phyloP scores from a whole-genome alignment of 352 stramenopile genomes.

The Phytopythium cucurbitacearum region DNA sequence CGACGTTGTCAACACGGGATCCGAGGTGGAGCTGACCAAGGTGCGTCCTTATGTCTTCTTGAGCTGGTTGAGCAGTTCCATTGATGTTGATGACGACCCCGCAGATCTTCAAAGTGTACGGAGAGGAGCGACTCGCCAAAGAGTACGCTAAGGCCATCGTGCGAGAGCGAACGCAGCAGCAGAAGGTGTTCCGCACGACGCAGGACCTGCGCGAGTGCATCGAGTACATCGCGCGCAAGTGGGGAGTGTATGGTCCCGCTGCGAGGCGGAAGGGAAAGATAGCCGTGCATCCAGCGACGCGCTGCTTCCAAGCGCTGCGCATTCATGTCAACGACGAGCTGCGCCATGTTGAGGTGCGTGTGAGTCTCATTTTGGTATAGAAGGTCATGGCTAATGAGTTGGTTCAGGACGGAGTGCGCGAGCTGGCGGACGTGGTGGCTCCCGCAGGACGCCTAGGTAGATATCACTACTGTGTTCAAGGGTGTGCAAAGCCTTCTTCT shows the following conservation, averaged over 20 bases:
- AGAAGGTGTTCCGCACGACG: constrained; percentile 53
- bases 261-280: constrained; percentile 9
- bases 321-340: constrained; percentile 84
- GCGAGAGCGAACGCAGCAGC: constrained; percentile 46
- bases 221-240: constrained; percentile 71
- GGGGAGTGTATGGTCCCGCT: constrained; percentile 19
- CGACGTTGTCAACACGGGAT: constrained; percentile 63
- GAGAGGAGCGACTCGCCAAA: constrained; percentile 74
- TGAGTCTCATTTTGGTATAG: background rate
- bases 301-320: constrained; percentile 75
- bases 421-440: constrained; percentile 49
- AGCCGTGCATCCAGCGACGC: constrained; percentile 64
- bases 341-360: constrained; percentile 42
- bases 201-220: constrained; percentile 65
- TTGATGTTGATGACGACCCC: too few species aligned
- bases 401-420: constrained; percentile 33
- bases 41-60: constrained; percentile 6
- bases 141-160: constrained; percentile 81
- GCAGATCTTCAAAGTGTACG: constrained; percentile 60
- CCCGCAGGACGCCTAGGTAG: constrained; percentile 54
- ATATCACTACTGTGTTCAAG: background rate
- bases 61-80: background rate
- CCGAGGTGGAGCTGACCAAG: constrained; percentile 65
- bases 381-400: background rate
- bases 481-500: background rate